Percentiles rank a stretch among this genome's conserved stretches.
These are phyloP conservation scores for Beauveria brongniartii DNA, from an alignment of 2,329 filamentous ascomycete species.

Conservation along the genomic window DNA sequence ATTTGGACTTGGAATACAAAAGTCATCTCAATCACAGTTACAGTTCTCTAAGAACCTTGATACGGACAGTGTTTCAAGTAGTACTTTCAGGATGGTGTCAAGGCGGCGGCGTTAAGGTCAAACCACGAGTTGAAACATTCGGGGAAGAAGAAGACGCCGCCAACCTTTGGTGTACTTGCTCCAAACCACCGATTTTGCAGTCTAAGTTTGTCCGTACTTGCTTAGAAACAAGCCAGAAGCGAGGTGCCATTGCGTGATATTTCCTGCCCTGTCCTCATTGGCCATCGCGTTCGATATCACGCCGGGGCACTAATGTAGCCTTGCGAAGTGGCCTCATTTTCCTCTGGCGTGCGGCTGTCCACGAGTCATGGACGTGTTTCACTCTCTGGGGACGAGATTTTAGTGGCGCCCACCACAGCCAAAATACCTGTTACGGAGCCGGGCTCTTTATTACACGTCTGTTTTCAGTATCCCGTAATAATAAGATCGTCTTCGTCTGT, in stretches of 20 bases:
- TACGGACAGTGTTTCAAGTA: not conserved
- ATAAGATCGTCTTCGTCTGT: constrained; percentile 9
- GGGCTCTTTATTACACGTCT: constrained; percentile 1
- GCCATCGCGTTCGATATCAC: not conserved
- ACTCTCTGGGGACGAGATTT: not conserved
- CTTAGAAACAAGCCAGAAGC: not conserved
- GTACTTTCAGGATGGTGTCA: not conserved
- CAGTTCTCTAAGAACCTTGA: not conserved
- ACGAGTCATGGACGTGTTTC: constrained; percentile 9
- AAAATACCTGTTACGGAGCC: not conserved
- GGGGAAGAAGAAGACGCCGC: not conserved
- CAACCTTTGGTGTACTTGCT: not conserved
- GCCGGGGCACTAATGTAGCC: not conserved
- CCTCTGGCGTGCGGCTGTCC: not conserved
- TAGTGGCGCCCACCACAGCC: not conserved
- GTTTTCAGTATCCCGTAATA: constrained; percentile 7
- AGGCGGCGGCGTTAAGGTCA: not conserved
- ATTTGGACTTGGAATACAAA: too few relatives aligned
- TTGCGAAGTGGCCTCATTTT: constrained; percentile 2
- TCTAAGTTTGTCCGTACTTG: not conserved
- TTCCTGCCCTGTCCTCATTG: not conserved
- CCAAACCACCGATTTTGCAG: too few relatives aligned
- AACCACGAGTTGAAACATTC: constrained; percentile 2
- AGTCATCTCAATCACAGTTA: too few relatives aligned
- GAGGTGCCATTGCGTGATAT: not conserved